Evolutionary conservation across 176 grass and related monocot genomes (phyloP), one percentile per base, ranked within the genome.

Genomic region (Saccharum officinarum): DNA sequence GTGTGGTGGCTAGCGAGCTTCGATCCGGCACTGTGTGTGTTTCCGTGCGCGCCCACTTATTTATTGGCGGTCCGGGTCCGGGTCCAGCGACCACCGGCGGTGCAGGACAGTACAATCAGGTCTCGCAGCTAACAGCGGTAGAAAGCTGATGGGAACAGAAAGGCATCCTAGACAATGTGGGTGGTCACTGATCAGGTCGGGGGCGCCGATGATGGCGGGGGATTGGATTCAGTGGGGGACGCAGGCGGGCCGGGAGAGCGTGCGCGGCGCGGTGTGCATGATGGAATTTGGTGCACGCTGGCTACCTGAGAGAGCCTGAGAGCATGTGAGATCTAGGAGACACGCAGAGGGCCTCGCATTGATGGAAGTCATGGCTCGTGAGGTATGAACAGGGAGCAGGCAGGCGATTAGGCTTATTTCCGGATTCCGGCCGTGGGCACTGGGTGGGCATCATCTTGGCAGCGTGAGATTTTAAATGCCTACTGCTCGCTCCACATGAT

Each of bases 231-330:
- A n/a, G n/a, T n/a, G n/a, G n/a, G n/a, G n/a, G 60, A 36, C 10
- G 46, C 5, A 60, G 5, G 12, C 3, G 10, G 10, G 52, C 14
- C 16, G 55, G 9, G 81, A 49, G 81, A 34, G 82, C n/a, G 68
- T 41, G 67, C 80, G 47, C 49, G 68, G 80, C 67, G 80, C 67
- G 33, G 61, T 62, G 75, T 22, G 89, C 84, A 62, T 75, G 74
- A 83, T 87, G 76, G 79, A 82, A 83, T 77, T 81, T 81, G 91
- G 86, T 38, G 88, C 90, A 84, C 83, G 80, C 88, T 15, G n/a
- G n/a, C 8, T 10, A 31, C 25, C 44, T 6, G 40, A 14, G 54
- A 57, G 70, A n/a, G 13, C 5, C 13, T 8, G 47, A 50, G 49
- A 85, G 87, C 92, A 84, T 49, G 86, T 70, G 80, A 77, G 87